A percentile compares a stretch with the other conserved stretches of the same genome.
These are phyloP conservation scores for Fusarium nelsonii DNA, from an alignment of 2,329 filamentous ascomycete species.

Conservation along the genomic window DNA sequence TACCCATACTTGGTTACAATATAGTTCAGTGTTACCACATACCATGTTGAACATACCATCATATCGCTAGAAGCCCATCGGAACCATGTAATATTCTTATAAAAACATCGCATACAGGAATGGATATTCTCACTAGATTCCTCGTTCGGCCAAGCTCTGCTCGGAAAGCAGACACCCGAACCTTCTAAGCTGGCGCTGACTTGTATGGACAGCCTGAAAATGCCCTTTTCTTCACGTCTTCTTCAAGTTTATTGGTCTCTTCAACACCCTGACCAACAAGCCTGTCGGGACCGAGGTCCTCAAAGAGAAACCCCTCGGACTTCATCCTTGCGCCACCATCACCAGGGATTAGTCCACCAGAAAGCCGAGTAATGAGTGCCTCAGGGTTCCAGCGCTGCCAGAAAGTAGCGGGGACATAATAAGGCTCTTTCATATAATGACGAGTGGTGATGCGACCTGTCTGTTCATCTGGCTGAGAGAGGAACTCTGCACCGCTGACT, in stretches of 20 bases:
- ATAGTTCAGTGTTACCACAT: neutral
- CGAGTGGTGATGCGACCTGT: conserved; percentile 64
- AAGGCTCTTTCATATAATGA: conserved; percentile 72
- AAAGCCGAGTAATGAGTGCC: conserved; percentile 61
- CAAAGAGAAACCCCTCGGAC: conserved; percentile 65
- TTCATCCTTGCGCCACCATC: conserved; percentile 55
- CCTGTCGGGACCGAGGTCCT: conserved; percentile 72
- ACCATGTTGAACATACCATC: neutral
- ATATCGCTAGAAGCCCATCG: neutral
- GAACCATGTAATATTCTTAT: neutral
- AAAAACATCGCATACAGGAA: no score
- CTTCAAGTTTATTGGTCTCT: conserved; percentile 51
- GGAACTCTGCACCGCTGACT: conserved; percentile 53
- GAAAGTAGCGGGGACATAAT: conserved; percentile 70
- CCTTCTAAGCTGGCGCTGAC: conserved; percentile 1
- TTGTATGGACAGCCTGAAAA: conserved; percentile 61
- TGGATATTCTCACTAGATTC: neutral
- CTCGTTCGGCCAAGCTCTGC: neutral
- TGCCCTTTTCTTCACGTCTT: conserved; percentile 50
- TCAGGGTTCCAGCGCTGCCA: conserved; percentile 73
- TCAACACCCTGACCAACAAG: conserved; percentile 66
- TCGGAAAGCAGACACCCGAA: neutral
- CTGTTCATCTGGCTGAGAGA: conserved; percentile 64
- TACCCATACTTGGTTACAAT: neutral
- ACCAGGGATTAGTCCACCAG: conserved; percentile 62